Base-by-base conservation (phyloP, 2,329 filamentous ascomycete species). In the Ceratocystis cubensis region DNA sequence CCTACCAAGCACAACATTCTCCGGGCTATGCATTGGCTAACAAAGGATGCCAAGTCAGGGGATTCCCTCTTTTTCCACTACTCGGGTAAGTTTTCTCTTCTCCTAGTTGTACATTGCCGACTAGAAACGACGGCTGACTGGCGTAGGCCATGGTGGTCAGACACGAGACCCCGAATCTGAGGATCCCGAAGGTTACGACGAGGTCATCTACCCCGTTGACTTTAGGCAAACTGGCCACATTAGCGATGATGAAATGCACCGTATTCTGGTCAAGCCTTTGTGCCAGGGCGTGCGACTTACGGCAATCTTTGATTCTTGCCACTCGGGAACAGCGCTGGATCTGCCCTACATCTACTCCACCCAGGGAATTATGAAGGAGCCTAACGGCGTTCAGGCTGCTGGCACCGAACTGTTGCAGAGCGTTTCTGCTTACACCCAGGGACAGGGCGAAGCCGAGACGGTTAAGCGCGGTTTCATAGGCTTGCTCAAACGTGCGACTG, bases 61-160 rank as follows among this genome's bases (percentile, higher is more conserved):
- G 93, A 97, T 74, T 96, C 93, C 3, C 82, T 97, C 5, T 97
- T 97, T 78, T 96, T 97, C 79, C 93, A 97, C 77, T 97, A 96
- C 75, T 96, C 92, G 48, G 91, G 89, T 91, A 77, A 71, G 83
- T 74, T 41, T 41, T 41, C 37, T 41, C 37, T 41, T 41, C 37
- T 41, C 37, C 37, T 4, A 13, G 37, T 41, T 41, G 10, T 41
- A 8, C 37, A 41, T 4, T 48, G 25, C n/a, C 20, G 28, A 44
- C 46, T 5, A 59, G 7, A 5, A 59, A 37, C 4, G 8, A 37
- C 4, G 7, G n/a, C 56, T 59, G 7, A 59, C n/a, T 28, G 8
- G n/a, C 41, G 10, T 69, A 86, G 85, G 88, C 7, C 88, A 92
- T 73, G 88, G 89, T 68, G 89, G 89, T n/a, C 88, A 92, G 75